phyloP scores from a whole-genome alignment of 2,329 filamentous ascomycete genomes.

The Cytospora chrysosperma region DNA sequence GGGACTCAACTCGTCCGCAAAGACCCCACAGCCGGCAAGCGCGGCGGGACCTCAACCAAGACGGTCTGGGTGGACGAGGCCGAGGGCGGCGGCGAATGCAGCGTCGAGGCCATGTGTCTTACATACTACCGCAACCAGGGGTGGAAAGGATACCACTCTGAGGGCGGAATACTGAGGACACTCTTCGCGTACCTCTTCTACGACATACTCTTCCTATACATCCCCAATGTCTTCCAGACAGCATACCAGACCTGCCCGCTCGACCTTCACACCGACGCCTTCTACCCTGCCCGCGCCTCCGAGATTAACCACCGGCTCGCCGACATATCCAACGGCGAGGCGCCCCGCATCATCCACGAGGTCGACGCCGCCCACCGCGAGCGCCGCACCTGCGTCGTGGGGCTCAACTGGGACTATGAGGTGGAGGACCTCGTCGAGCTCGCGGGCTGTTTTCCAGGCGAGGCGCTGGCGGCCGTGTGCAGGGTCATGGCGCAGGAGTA shows the following conservation, averaged over 20 bases:
- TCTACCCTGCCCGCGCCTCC: slow-evolving; percentile 80
- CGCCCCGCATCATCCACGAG: slow-evolving; percentile 61
- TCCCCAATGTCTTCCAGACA: slow-evolving; percentile 97
- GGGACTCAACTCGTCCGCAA: slow-evolving; percentile 75
- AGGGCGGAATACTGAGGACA: slow-evolving; percentile 89
- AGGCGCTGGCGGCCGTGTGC: slow-evolving; percentile 78
- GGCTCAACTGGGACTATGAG: slow-evolving; percentile 86
- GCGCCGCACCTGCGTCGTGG: slow-evolving; percentile 80
- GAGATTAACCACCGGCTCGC: slow-evolving; percentile 88
- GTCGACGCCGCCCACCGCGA: slow-evolving; percentile 70
- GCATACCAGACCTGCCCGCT: slow-evolving; percentile 91
- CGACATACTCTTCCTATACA: slow-evolving; percentile 87
- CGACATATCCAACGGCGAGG: slow-evolving; percentile 81
- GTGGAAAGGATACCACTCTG: slow-evolving; percentile 93
- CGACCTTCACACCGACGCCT: slow-evolving; percentile 89
- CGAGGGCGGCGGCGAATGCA: slow-evolving; percentile 70
- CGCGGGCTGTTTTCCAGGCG: slow-evolving; percentile 73
- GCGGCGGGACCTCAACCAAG: slow-evolving; percentile 58
- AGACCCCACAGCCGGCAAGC: slow-evolving; percentile 37
- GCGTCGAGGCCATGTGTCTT: slow-evolving; percentile 92
- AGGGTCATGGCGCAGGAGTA: slow-evolving; percentile 97
- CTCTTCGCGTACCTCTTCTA: slow-evolving; percentile 89
- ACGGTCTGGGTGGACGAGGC: slow-evolving; percentile 85
- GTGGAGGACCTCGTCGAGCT: slow-evolving; percentile 78
- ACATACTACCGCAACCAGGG: slow-evolving; percentile 78